Conservation (phyloP, 2,329 filamentous ascomycete genomes). For the Colletotrichum sublineola region DNA sequence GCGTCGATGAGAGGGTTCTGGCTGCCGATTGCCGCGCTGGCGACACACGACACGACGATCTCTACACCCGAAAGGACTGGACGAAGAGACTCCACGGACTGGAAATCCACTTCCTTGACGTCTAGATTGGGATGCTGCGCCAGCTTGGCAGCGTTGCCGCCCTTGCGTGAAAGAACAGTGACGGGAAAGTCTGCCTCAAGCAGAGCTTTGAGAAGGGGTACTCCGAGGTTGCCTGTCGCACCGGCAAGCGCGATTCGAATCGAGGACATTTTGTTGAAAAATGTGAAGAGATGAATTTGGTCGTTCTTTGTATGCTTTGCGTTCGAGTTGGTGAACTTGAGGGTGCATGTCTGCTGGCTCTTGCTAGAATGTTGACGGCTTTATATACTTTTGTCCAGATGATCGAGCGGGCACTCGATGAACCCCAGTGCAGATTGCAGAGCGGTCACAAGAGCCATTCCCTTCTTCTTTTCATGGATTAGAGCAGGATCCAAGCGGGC, state of each 20-base stretch:
- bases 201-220: slow-evolving; percentile 48
- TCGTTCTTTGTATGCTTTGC: not conserved
- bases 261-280: not conserved
- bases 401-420: not conserved
- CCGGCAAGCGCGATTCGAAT: not conserved
- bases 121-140: slow-evolving; percentile 49
- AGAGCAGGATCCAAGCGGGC: not conserved
- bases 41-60: no score
- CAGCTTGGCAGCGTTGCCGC: slow-evolving; percentile 52
- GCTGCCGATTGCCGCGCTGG: no score
- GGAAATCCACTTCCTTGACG: slow-evolving; percentile 53
- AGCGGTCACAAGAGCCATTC: not conserved
- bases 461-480: not conserved
- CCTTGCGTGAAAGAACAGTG: slow-evolving; percentile 52
- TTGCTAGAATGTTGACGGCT: not conserved
- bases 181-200: slow-evolving; percentile 51
- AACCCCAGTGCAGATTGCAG: no score
- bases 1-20: no score
- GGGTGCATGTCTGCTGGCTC: not conserved
- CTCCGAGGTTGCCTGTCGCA: slow-evolving; percentile 52
- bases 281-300: no score
- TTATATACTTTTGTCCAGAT: not conserved
- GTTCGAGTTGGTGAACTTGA: not conserved
- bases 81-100: slow-evolving; percentile 58
- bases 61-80: slow-evolving; percentile 63